phyloP scores from a whole-genome alignment of 179 eudicot species.

The Corrigiola litoralis region DNA sequence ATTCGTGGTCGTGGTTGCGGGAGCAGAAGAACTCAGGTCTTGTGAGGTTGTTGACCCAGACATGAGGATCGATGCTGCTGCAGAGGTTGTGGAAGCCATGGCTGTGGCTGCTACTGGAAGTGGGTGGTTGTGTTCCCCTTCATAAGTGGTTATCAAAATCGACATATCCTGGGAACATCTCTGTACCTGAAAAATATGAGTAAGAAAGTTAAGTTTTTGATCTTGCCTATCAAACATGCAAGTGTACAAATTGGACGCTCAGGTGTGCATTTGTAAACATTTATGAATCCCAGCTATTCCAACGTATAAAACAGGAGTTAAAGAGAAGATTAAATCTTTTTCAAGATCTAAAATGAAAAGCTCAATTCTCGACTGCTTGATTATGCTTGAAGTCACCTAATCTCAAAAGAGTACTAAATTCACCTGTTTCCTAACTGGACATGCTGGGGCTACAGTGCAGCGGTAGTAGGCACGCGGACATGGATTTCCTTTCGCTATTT shows the following conservation, averaged over 20 bases:
- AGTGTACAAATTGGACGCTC: no score
- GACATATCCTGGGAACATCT: constrained; percentile 73
- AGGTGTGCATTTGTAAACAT: no score
- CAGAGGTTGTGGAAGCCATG: constrained; percentile 87
- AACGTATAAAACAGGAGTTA: no score
- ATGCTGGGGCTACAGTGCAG: constrained; percentile 67
- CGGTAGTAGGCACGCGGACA: constrained; percentile 92
- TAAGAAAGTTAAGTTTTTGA: background rate
- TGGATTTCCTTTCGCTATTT: constrained; percentile 80
- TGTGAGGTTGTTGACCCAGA: constrained; percentile 39
- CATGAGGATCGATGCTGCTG: constrained; percentile 73
- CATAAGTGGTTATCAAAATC: constrained; percentile 70
- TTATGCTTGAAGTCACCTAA: no score
- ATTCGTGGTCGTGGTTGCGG: constrained; percentile 22
- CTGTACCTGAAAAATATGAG: constrained; percentile 48
- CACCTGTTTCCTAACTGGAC: constrained; percentile 90
- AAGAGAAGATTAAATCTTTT: no score
- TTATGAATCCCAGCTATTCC: no score
- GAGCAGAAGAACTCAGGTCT: constrained; percentile 12
- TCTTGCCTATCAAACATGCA: background rate
- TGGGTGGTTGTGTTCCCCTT: constrained; percentile 82
- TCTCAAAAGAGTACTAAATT: background rate
- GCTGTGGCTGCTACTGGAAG: constrained; percentile 66
- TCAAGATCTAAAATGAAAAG: no score
- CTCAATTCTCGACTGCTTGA: no score